Evolutionary conservation across 768 basidiomycete species (phyloP).

Genomic region (Mrakia frigida): DNA sequence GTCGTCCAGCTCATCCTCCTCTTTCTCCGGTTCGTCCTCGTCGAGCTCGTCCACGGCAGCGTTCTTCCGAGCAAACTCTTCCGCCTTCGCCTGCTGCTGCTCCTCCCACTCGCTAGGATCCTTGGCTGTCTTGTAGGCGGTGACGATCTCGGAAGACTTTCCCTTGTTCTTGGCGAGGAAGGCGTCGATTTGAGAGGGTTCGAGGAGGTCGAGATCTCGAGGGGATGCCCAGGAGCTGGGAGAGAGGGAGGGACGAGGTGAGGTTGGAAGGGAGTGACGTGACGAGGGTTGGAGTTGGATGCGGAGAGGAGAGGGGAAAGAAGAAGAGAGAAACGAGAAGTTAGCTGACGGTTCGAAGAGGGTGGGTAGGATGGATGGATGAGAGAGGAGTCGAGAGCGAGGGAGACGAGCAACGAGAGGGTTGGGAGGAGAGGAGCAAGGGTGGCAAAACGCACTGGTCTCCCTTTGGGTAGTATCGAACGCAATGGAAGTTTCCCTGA

Average conservation of each 20-base stretch:
- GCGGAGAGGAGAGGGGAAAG: background rate
- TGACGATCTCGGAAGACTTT: slow-evolving; percentile 66
- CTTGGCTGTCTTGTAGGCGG: slow-evolving; percentile 61
- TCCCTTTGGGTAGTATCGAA: slow-evolving; percentile 86
- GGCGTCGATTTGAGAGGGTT: slow-evolving; percentile 71
- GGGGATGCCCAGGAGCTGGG: slow-evolving; percentile 74
- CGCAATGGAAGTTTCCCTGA: slow-evolving; percentile 63
- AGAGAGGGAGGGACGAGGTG: slow-evolving; percentile 2
- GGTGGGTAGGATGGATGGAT: too few species aligned
- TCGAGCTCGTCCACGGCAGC: slow-evolving; percentile 65
- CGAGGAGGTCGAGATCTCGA: slow-evolving; percentile 75
- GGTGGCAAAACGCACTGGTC: slow-evolving; percentile 67
- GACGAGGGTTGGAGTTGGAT: slow-evolving; percentile 4
- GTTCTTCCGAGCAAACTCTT: slow-evolving; percentile 51
- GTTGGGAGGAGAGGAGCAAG: background rate
- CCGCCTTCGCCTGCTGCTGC: slow-evolving; percentile 48
- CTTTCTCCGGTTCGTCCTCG: slow-evolving; percentile 51
- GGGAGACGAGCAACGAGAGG: slow-evolving; percentile 28
- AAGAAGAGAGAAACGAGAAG: too few species aligned
- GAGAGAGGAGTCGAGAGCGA: background rate
- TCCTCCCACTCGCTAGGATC: slow-evolving; percentile 64
- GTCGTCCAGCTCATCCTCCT: slow-evolving; percentile 48
- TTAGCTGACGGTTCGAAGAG: too few species aligned
- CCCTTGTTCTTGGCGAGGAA: slow-evolving; percentile 71
- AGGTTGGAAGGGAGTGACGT: background rate